phyloP scores from a whole-genome alignment of 192 early-diverging fungal species.

The Chytriomyces hyalinus region DNA sequence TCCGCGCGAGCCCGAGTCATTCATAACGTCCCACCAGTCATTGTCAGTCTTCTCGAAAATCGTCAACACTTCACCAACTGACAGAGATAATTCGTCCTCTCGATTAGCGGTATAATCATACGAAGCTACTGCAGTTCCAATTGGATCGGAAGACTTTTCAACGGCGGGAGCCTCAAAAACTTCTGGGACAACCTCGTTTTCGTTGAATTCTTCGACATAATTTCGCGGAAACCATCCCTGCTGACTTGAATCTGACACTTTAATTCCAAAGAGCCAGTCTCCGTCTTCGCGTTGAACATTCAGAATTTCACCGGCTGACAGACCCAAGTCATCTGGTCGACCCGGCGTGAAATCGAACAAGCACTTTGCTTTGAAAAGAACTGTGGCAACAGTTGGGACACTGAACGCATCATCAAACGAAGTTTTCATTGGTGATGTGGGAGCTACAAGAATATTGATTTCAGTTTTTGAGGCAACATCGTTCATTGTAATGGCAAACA shows the following conservation, averaged over 20 bases:
- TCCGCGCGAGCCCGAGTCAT: conserved; percentile 40
- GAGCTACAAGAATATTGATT: background rate
- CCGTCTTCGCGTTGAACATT: conserved; percentile 65
- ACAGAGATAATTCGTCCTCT: conserved; percentile 51
- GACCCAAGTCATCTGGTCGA: conserved; percentile 60
- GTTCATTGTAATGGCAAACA: background rate
- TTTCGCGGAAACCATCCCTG: conserved; percentile 68
- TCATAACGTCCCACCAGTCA: conserved; percentile 58
- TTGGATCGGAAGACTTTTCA: conserved; percentile 16
- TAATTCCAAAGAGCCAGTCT: conserved; percentile 70
- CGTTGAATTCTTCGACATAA: conserved; percentile 56
- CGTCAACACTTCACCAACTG: conserved; percentile 42
- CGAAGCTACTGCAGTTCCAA: conserved; percentile 38
- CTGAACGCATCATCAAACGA: conserved; percentile 30
- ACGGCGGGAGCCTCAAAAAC: background rate
- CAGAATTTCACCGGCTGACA: conserved; percentile 58
- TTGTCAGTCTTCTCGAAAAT: conserved; percentile 48
- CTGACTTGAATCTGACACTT: conserved; percentile 35
- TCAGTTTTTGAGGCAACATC: background rate
- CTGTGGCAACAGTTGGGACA: conserved; percentile 3
- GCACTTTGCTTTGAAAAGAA: conserved; percentile 48
- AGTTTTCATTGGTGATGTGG: background rate
- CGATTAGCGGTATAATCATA: conserved; percentile 48
- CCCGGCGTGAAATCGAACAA: conserved; percentile 55
- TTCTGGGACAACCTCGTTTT: conserved; percentile 38